phyloP scores from a whole-genome alignment of 2,329 filamentous ascomycete genomes.

The Fusarium algeriense region DNA sequence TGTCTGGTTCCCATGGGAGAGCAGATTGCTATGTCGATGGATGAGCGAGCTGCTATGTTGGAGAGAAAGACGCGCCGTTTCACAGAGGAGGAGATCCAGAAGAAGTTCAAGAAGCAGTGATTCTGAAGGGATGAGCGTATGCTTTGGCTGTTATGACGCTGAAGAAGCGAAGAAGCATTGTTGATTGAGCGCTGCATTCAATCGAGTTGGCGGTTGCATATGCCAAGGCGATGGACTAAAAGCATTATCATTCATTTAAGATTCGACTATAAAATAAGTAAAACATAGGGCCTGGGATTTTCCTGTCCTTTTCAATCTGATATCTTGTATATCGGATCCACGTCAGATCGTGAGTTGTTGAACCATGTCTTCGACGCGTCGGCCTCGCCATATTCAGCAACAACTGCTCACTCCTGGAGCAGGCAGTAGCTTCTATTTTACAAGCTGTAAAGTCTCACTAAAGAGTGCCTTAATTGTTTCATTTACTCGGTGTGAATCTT shows the following conservation, averaged over 20 bases:
- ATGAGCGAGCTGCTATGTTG: conserved; percentile 49
- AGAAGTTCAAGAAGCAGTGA: conserved; percentile 37
- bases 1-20: conserved; percentile 80
- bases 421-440: fast-evolving
- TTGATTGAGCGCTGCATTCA: conserved; percentile 1
- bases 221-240: neutral
- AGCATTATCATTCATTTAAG: neutral
- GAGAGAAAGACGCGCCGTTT: conserved; percentile 43
- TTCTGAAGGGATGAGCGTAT: fast-evolving
- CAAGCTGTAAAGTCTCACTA: neutral
- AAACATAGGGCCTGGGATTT: fast-evolving
- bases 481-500: neutral
- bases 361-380: too few relatives aligned
- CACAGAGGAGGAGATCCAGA: conserved; percentile 43
- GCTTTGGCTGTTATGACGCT: neutral
- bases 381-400: too few relatives aligned
- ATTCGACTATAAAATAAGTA: neutral
- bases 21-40: conserved; percentile 74
- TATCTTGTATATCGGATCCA: too few relatives aligned
- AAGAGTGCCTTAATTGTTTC: neutral
- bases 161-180: neutral
- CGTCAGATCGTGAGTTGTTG: too few relatives aligned
- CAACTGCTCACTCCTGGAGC: neutral
- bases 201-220: neutral
- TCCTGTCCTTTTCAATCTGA: too few relatives aligned